A percentile compares a stretch with the other conserved stretches of the same genome.
Evolutionary conservation across 73 alveolate species (phyloP).

Genomic region (Tetrahymena malaccensis): DNA sequence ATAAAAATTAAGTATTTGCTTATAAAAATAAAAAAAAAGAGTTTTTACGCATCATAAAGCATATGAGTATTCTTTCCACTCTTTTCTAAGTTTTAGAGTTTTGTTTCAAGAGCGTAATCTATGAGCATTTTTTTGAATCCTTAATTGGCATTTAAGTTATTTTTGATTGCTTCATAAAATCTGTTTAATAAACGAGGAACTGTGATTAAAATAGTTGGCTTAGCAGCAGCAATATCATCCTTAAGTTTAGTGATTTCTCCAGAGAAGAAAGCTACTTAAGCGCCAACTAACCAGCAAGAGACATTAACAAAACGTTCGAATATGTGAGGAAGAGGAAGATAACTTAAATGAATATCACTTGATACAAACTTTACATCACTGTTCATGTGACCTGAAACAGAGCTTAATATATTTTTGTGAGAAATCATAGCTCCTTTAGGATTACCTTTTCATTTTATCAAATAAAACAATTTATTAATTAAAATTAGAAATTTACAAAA

Average conservation of each 20-base stretch:
- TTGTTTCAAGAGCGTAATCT: constrained; percentile 62
- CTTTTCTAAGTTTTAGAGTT: constrained; percentile 36
- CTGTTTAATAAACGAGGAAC: constrained; percentile 43
- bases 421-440: constrained; percentile 96
- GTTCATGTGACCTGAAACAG: constrained; percentile 43
- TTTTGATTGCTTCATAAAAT: constrained; percentile 68
- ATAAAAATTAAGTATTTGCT: not conserved
- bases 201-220: constrained; percentile 25
- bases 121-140: constrained; percentile 59
- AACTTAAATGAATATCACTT: constrained; percentile 77
- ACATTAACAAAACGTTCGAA: constrained; percentile 76
- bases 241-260: constrained; percentile 76
- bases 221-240: constrained; percentile 78
- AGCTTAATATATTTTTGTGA: constrained; percentile 49
- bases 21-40: not conserved
- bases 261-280: constrained; percentile 66
- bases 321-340: constrained; percentile 92
- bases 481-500: no score
- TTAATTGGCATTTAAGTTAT: constrained; percentile 37
- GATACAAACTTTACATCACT: constrained; percentile 51
- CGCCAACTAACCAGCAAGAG: constrained; percentile 51
- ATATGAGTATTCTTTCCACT: constrained; percentile 47
- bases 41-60: constrained; percentile 28
- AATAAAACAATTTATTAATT: no score
- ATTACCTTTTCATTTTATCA: not conserved